A percentile compares a stretch with the other conserved stretches of the same genome.
These are phyloP conservation scores for Colletotrichum scovillei DNA, from an alignment of 2,329 filamentous ascomycete genomes.

Conservation along the genomic window DNA sequence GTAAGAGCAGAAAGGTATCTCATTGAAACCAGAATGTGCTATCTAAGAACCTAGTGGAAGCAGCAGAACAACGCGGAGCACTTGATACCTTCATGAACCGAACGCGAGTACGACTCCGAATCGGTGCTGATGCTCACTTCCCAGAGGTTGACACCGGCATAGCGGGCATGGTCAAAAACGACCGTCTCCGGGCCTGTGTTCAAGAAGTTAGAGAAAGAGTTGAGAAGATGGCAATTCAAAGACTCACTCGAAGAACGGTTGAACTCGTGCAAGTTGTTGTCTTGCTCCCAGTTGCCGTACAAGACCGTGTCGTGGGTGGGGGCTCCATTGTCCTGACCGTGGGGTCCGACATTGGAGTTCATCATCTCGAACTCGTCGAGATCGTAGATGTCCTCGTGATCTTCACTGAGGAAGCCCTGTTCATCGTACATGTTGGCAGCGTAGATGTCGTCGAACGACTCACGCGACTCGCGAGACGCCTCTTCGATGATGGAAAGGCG, in stretches of 20 bases:
- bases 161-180: neutral
- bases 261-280: constrained; percentile 30
- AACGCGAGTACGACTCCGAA: constrained; percentile 10
- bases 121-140: neutral
- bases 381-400: neutral
- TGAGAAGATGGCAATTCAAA: neutral
- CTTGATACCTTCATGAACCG: constrained; percentile 7
- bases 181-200: constrained; percentile 29
- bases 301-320: constrained; percentile 17
- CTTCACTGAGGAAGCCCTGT: neutral
- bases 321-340: neutral
- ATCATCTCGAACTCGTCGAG: neutral
- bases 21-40: neutral
- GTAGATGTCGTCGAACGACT: neutral
- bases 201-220: neutral
- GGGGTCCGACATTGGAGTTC: constrained; percentile 27
- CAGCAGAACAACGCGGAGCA: neutral
- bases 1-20: neutral
- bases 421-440: neutral
- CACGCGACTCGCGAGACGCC: constrained; percentile 14
- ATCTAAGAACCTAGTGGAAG: neutral
- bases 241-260: constrained; percentile 21
- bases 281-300: constrained; percentile 33
- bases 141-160: neutral
- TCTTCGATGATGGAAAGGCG: constrained; percentile 33